Conservation (phyloP, 1,284 basidiomycete species). For the Cystobasidiaceae sp. region DNA sequence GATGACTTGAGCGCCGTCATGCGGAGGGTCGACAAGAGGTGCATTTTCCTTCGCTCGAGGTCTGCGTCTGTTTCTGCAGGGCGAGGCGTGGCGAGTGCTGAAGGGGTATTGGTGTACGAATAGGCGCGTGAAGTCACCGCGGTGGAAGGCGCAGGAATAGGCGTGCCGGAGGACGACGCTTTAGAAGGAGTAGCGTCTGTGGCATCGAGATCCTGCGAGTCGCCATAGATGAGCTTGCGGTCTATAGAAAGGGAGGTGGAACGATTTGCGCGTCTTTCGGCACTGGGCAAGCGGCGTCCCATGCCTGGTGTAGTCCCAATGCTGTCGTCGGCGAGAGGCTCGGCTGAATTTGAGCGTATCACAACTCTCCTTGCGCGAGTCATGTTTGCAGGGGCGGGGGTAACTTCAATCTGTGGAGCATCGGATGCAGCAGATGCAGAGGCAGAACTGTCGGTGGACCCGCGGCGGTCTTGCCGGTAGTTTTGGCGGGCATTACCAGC, state of each 20-base stretch:
- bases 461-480: not conserved
- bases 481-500: not conserved
- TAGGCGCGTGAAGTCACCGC: not conserved
- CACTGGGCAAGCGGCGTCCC: slow-evolving; percentile 6
- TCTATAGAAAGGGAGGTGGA: not conserved
- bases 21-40: slow-evolving; percentile 38
- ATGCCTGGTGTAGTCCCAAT: slow-evolving; percentile 23
- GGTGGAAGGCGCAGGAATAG: slow-evolving; percentile 3
- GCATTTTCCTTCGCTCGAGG: slow-evolving; percentile 35
- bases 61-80: slow-evolving; percentile 24
- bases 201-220: not conserved
- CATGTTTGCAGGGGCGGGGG: slow-evolving; percentile 3
- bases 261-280: not conserved
- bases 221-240: not conserved
- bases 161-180: not conserved
- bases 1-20: slow-evolving; percentile 37
- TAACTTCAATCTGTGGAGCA: slow-evolving; percentile 3
- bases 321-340: not conserved
- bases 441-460: not conserved
- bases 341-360: not conserved
- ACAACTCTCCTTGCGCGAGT: not conserved
- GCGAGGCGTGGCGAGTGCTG: slow-evolving; percentile 29
- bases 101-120: not conserved
- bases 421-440: slow-evolving; percentile 7
- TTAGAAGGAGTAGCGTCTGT: slow-evolving; percentile 1